phyloP scores from a whole-genome alignment of 495 filamentous ascomycete genomes.

The Cenococcum geophilum region DNA sequence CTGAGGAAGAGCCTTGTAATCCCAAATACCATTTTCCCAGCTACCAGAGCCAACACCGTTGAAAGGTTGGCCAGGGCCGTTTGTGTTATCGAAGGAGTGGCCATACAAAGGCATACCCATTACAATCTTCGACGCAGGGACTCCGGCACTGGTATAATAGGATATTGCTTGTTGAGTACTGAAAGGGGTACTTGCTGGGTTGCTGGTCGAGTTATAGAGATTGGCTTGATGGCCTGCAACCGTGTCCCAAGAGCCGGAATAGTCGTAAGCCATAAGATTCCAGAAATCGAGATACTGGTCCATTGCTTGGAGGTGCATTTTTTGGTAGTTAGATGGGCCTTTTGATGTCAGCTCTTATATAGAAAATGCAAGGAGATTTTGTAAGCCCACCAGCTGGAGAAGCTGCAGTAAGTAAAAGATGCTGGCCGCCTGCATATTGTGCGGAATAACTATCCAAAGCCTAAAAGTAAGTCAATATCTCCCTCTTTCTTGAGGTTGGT shows the following conservation, averaged over 20 bases:
- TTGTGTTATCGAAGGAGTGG: conserved; percentile 65
- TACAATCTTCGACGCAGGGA: conserved; percentile 64
- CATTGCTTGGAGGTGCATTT: conserved; percentile 64
- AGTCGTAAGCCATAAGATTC: conserved; percentile 57
- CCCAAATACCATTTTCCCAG: conserved; percentile 75
- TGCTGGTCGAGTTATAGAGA: conserved; percentile 49
- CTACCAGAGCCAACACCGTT: conserved; percentile 58
- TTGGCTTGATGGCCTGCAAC: conserved; percentile 74
- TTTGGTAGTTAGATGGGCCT: conserved; percentile 57
- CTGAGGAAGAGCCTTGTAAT: conserved; percentile 58
- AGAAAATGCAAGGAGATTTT: not conserved
- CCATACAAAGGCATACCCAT: conserved; percentile 83
- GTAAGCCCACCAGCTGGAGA: conserved; percentile 48
- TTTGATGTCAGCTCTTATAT: conserved; percentile 1
- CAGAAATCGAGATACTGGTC: conserved; percentile 76
- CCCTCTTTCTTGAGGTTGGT: not conserved
- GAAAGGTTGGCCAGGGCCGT: conserved; percentile 63
- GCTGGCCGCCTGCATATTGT: conserved; percentile 33
- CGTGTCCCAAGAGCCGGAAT: conserved; percentile 57
- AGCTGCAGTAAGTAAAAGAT: conserved; percentile 73
- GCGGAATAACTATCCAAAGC: conserved; percentile 23
- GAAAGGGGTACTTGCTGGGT: conserved; percentile 59
- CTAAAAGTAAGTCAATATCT: conserved; percentile 4
- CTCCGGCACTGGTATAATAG: conserved; percentile 60
- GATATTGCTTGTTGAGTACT: conserved; percentile 61